phyloP scores from a whole-genome alignment of 805 yeast species.

The Saccharomycopsis guyanensis region DNA sequence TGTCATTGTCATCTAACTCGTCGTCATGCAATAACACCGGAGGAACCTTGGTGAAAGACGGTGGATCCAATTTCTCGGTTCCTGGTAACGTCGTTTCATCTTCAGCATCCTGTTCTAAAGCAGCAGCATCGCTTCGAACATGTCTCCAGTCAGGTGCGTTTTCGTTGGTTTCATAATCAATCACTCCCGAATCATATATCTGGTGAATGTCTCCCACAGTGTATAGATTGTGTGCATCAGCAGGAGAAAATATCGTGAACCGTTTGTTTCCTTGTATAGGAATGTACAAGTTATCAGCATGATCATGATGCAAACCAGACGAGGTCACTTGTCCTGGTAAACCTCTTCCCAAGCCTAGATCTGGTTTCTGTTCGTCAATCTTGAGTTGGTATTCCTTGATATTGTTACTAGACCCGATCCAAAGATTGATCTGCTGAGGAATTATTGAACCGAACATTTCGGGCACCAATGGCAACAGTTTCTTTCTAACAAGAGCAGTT shows the following conservation, averaged over 20 bases:
- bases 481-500: constrained; percentile 31
- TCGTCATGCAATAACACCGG: constrained; percentile 56
- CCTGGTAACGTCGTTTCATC: constrained; percentile 24
- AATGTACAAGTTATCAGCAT: constrained; percentile 67
- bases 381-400: constrained; percentile 12
- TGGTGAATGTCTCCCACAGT: constrained; percentile 57
- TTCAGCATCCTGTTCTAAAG: constrained; percentile 39
- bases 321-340: constrained; percentile 55
- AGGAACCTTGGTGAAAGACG: constrained; percentile 59
- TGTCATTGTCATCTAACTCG: constrained; percentile 33
- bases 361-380: constrained; percentile 20
- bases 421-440: constrained; percentile 67
- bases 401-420: constrained; percentile 48
- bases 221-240: constrained; percentile 47
- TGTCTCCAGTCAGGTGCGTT: constrained; percentile 58
- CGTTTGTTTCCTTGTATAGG: constrained; percentile 54
- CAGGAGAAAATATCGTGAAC: constrained; percentile 61
- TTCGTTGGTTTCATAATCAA: constrained; percentile 49
- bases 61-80: constrained; percentile 43
- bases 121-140: constrained; percentile 55
- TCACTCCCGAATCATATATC: constrained; percentile 54
- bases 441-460: constrained; percentile 34
- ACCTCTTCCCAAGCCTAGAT: constrained; percentile 43
- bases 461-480: constrained; percentile 36
- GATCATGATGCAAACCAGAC: constrained; percentile 75